Base-by-base conservation (phyloP, 106 monocot genomes). In the Iris macrosiphon region DNA sequence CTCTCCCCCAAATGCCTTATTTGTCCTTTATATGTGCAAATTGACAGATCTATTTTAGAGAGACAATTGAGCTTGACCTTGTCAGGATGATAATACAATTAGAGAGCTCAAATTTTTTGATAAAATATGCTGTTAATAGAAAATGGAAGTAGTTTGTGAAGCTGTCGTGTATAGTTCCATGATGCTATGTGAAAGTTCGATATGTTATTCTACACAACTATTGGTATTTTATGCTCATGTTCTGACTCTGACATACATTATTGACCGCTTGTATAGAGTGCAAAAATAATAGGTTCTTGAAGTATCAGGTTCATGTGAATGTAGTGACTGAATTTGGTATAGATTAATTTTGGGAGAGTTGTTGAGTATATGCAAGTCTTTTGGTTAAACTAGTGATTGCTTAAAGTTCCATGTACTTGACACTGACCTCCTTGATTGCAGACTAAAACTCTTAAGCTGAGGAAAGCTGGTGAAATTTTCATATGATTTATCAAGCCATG, bases 321-420 rank as follows among this genome's bases (percentile, higher is more conserved):
- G 12, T 32, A 38, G 7, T 34, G 27, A 55, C 18, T n/a, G n/a
- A n/a, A 2, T 33, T 2, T 1, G 16, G 12, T 32, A 34, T 19
- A 5, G 20, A 19, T 18, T 33, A 21, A 33, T 56, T 56, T 21
- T 1, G 11, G 12, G 18, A 38, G 4, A 24, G 22, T 39, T 27
- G 21, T 40, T 6, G 16, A 27, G 27, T 40, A 58, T 32, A 55
- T 58, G 7, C 14, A 40, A 18, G 40, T 24, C 26, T 40, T 25
- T 20, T 58, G 14, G 40, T 41, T 58, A 39, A 30, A 13, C 25
- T 4, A 5, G 18, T 38, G 33, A 38, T 56, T 56, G 57, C 57
- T 39, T 58, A 26, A 19, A 42, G 43, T 31, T 26, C 37, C 51
- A 59, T 58, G 47, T 41, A 65, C 58, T 59, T 58, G 62, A 64